These are phyloP conservation scores for Neopestalotiopsis sp. DNA, from an alignment of 2,329 filamentous ascomycete species.

Conservation along the genomic window DNA sequence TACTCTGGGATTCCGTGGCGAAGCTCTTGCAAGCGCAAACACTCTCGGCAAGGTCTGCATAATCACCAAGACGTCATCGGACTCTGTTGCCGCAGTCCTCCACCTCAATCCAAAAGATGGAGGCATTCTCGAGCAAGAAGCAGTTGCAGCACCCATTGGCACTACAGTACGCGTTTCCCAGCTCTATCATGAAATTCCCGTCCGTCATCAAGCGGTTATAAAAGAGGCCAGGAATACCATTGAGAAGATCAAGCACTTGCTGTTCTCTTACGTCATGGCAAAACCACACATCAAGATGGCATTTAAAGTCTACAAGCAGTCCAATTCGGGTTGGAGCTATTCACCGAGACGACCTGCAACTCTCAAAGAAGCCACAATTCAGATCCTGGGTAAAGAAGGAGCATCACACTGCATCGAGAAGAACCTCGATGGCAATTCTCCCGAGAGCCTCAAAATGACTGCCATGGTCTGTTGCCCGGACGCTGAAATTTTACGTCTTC, in stretches of 20 bases:
- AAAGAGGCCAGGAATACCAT: constrained; percentile 65
- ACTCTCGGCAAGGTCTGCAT: constrained; percentile 64
- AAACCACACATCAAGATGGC: constrained; percentile 66
- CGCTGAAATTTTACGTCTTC: constrained; percentile 49
- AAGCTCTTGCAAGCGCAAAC: constrained; percentile 72
- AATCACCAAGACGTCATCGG: constrained; percentile 67
- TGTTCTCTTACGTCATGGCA: constrained; percentile 71
- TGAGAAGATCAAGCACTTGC: constrained; percentile 61
- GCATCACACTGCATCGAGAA: constrained; percentile 59
- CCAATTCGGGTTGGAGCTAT: constrained; percentile 66
- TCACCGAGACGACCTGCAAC: constrained; percentile 56
- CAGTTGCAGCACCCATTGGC: constrained; percentile 64
- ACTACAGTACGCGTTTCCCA: constrained; percentile 68
- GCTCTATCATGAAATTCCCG: constrained; percentile 66
- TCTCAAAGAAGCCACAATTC: constrained; percentile 64
- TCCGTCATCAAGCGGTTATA: constrained; percentile 63
- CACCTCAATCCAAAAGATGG: constrained; percentile 46
- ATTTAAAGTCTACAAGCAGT: constrained; percentile 62
- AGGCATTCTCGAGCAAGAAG: constrained; percentile 44
- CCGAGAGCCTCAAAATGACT: constrained; percentile 47
- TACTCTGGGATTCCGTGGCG: constrained; percentile 77
- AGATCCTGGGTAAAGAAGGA: constrained; percentile 65
- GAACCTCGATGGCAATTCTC: constrained; percentile 22
- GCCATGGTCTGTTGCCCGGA: constrained; percentile 61
- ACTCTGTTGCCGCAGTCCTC: constrained; percentile 62